These are phyloP conservation scores for Candida arabinofermentans DNA, from an alignment of 805 yeast species.

Conservation along the genomic window DNA sequence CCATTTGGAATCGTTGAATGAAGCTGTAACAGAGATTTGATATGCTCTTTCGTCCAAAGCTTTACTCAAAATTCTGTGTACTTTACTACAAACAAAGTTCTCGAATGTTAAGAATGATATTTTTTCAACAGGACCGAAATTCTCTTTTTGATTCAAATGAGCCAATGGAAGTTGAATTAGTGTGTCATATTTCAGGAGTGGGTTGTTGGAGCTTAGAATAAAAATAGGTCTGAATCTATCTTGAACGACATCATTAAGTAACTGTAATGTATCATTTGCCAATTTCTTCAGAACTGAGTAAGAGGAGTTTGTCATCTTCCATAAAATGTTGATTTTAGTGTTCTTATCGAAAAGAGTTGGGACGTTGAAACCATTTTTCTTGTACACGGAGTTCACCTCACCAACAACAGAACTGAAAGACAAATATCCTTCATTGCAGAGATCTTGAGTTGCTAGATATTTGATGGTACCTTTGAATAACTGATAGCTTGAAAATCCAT, in stretches of 20 bases:
- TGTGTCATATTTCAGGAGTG: conserved; percentile 63
- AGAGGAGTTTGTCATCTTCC: conserved; percentile 73
- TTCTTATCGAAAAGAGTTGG: conserved; percentile 77
- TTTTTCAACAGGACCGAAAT: conserved; percentile 67
- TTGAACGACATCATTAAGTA: conserved; percentile 72
- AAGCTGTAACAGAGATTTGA: conserved; percentile 32
- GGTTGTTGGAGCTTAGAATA: conserved; percentile 52
- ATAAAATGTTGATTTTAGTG: conserved; percentile 72
- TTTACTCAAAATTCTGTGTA: conserved; percentile 51
- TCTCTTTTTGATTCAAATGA: conserved; percentile 33
- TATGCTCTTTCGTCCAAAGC: conserved; percentile 53
- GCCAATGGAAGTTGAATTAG: conserved; percentile 49
- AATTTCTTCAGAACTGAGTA: conserved; percentile 57
- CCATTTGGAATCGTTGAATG: conserved; percentile 25
- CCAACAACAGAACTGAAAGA: conserved; percentile 59
- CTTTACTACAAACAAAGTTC: conserved; percentile 56
- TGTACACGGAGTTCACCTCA: conserved; percentile 41
- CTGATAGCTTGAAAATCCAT: conserved; percentile 92
- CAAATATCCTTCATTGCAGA: conserved; percentile 57
- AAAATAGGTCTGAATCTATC: conserved; percentile 83
- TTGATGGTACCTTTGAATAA: conserved; percentile 84
- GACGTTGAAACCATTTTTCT: conserved; percentile 57
- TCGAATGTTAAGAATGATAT: conserved; percentile 69
- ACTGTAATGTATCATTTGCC: conserved; percentile 62
- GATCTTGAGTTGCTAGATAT: conserved; percentile 77